phyloP scores from a whole-genome alignment of 2,329 filamentous ascomycete genomes.

The Alternaria atra region DNA sequence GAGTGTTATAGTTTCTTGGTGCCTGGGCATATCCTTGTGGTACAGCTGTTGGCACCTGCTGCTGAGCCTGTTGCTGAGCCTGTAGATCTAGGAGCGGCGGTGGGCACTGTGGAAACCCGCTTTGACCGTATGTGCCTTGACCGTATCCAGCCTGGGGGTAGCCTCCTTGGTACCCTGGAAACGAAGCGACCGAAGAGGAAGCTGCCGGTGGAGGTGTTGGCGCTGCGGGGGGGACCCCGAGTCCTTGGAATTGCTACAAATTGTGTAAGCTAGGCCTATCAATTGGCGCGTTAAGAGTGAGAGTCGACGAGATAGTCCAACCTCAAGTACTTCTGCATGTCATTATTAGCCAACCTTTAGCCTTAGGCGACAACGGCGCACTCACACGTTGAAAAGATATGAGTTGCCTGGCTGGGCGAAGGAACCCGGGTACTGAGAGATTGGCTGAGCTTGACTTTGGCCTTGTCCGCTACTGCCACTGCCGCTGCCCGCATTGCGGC shows the following conservation, averaged over 20 bases:
- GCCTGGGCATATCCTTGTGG: conserved; percentile 22
- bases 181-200: conserved; percentile 30
- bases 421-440: conserved; percentile 29
- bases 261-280: conserved; percentile 13
- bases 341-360: conserved; percentile 15
- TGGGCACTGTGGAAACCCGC: conserved; percentile 27
- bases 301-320: neutral
- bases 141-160: conserved; percentile 22
- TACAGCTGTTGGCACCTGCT: conserved; percentile 14
- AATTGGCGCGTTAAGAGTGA: neutral
- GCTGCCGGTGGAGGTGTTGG: conserved; percentile 40
- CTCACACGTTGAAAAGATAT: conserved; percentile 42
- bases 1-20: conserved; percentile 16
- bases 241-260: conserved; percentile 31
- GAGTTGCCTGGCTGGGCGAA: conserved; percentile 27
- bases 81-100: conserved; percentile 28
- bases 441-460: conserved; percentile 24
- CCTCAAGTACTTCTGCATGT: conserved; percentile 17
- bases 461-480: conserved; percentile 5
- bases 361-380: conserved; percentile 1
- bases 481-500: conserved; percentile 19
- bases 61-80: conserved; percentile 18
- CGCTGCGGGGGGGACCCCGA: conserved; percentile 34
- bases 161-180: conserved; percentile 22
- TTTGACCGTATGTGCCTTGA: conserved; percentile 17